phyloP scores from a whole-genome alignment of 2,329 filamentous ascomycete genomes.

The Alternaria arborescens region DNA sequence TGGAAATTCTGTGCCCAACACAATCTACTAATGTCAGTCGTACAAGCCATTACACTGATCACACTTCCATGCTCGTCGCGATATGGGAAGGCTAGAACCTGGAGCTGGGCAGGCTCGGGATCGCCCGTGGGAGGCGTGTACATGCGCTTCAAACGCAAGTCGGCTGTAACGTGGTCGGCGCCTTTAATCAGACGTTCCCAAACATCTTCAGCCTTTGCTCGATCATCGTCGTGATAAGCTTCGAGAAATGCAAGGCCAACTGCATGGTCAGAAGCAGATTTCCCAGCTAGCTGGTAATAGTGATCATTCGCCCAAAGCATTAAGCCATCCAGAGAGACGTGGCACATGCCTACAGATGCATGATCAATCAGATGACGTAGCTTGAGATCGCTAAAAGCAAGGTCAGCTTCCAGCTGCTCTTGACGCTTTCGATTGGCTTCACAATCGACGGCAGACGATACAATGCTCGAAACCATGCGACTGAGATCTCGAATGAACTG shows the following conservation, averaged over 20 bases:
- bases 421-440: conserved; percentile 36
- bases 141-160: conserved; percentile 42
- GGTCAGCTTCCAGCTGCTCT: conserved; percentile 44
- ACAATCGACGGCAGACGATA: conserved; percentile 32
- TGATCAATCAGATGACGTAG: conserved; percentile 48
- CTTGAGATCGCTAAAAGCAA: conserved; percentile 46
- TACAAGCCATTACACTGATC: conserved; percentile 49
- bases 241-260: conserved; percentile 34
- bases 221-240: conserved; percentile 40
- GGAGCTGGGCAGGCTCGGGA: conserved; percentile 41
- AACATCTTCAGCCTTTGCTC: conserved; percentile 30
- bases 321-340: conserved; percentile 39
- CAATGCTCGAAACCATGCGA: conserved; percentile 44
- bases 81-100: conserved; percentile 48
- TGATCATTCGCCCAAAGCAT: conserved; percentile 49
- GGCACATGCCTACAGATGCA: conserved; percentile 47
- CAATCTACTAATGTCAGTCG: conserved; percentile 51
- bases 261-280: conserved; percentile 25
- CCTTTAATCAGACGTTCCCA: conserved; percentile 39
- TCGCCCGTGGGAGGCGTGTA: conserved; percentile 45
- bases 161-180: conserved; percentile 35
- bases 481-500: conserved; percentile 46
- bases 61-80: conserved; percentile 41
- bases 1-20: conserved; percentile 53
- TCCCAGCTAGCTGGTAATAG: conserved; percentile 43